Evolutionary conservation across 208 protist genomes (phyloP), one percentile per base, ranked within the genome.

Genomic region (Trypanosoma vivax): DNA sequence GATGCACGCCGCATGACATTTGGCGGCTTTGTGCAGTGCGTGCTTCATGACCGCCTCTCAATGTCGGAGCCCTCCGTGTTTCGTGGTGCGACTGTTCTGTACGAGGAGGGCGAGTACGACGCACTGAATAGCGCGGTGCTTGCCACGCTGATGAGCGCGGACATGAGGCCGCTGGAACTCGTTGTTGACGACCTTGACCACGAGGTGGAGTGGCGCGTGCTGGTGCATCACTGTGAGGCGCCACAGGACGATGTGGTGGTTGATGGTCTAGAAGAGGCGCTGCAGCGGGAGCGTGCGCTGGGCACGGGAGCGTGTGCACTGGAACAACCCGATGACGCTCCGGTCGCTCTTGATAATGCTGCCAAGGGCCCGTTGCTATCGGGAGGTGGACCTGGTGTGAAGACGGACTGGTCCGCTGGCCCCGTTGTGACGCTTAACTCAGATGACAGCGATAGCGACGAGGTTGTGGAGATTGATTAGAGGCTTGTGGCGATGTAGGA

Each of bases 71-170:
- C 77, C 6, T 83, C 70, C 18, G 54, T 94, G 34, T 73, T 57
- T 18, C 40, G 55, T 31, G 72, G 61, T 7, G 19, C 61, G 1
- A 70, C 45, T n/a, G 42, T 90, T 27, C 6, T 94, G 5, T 94
- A 87, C 54, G 87, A 94, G 34, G 69, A 70, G 19, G 85, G 80
- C 25, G 82, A 86, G 51, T 90, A 83, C 52, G 82, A 94, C 30
- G 63, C 27, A 3, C 54, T 94, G 24, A 67, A 54, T 0, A 54
- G 27, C 13, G 46, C 35, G 11, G 34, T 55, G 14, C 72, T 94
- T 14, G 19, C 35, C 29, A 11, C 40, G 14, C 24, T 57, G 10
- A 59, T 61, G 54, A 49, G 19, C 9, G 49, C 25, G 1, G 48
- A 21, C 13, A 25, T 34, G 10, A 58, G 49, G 14, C 46, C 48